Conservation (phyloP, 1,284 basidiomycete genomes). For the Agroathelia rolfsii region DNA sequence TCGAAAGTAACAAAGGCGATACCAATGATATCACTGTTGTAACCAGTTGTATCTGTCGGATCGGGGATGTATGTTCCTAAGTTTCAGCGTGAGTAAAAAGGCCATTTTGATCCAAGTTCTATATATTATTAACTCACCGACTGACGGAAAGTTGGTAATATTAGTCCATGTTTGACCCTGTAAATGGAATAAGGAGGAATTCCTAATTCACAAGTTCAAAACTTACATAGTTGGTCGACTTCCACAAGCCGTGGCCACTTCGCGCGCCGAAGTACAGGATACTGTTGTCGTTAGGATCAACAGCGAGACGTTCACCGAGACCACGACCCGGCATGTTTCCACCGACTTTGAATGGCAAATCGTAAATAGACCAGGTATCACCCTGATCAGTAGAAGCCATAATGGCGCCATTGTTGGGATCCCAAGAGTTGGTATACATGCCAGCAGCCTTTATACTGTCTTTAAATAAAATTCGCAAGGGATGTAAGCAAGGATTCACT, state of each 20-base stretch:
- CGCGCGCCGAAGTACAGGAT: slow-evolving; percentile 54
- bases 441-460: slow-evolving; percentile 36
- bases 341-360: slow-evolving; percentile 52
- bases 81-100: no score
- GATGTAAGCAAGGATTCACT: slow-evolving; percentile 6
- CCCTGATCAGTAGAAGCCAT: slow-evolving; percentile 53
- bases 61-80: slow-evolving; percentile 47
- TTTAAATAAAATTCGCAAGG: background rate
- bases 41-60: slow-evolving; percentile 43
- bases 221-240: slow-evolving; percentile 50
- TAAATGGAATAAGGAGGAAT: no score
- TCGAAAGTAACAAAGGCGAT: slow-evolving; percentile 62
- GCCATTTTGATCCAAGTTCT: no score
- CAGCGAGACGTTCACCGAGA: slow-evolving; percentile 42
- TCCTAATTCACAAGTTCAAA: no score
- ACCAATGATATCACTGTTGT: slow-evolving; percentile 45
- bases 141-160: slow-evolving; percentile 44
- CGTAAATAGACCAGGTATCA: slow-evolving; percentile 37
- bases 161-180: slow-evolving; percentile 46
- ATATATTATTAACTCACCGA: slow-evolving; percentile 32
- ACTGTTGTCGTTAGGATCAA: slow-evolving; percentile 53
- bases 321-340: slow-evolving; percentile 66
- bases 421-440: slow-evolving; percentile 60
- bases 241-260: slow-evolving; percentile 55
- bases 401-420: slow-evolving; percentile 56